These are phyloP conservation scores for Dillenia suffruticosa DNA, from an alignment of 164 flowering plant species.

Conservation along the genomic window DNA sequence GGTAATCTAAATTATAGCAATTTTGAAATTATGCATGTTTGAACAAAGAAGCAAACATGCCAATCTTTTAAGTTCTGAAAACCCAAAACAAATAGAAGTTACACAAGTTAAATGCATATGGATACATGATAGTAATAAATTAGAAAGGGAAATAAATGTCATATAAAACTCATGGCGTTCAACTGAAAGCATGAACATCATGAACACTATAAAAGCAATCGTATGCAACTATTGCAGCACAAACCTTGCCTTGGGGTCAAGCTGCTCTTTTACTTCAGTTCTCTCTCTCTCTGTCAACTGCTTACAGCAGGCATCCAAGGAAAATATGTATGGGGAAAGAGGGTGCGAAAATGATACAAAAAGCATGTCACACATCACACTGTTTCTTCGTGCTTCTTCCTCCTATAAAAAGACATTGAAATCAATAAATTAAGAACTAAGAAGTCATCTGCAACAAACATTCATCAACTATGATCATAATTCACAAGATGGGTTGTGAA, in stretches of 20 bases:
- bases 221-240: slow-evolving; percentile 10
- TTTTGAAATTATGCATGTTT: too few relatives aligned
- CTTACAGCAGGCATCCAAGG: slow-evolving; percentile 70
- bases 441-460: too few relatives aligned
- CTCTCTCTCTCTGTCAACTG: slow-evolving; percentile 57
- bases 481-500: neutral
- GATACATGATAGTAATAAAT: too few relatives aligned
- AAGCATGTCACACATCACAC: slow-evolving; percentile 83
- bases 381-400: slow-evolving; percentile 86
- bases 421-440: neutral
- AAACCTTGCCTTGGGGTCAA: slow-evolving; percentile 79
- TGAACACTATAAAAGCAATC: too few relatives aligned
- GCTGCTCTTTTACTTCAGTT: slow-evolving; percentile 45
- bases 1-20: too few relatives aligned
- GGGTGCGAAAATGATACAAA: slow-evolving; percentile 74
- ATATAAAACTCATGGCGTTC: too few relatives aligned
- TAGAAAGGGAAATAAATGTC: too few relatives aligned
- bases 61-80: too few relatives aligned
- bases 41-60: too few relatives aligned
- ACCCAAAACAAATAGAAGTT: neutral
- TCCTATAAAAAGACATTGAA: slow-evolving; percentile 40
- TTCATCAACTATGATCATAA: too few relatives aligned
- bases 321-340: slow-evolving; percentile 75
- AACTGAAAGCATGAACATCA: too few relatives aligned
- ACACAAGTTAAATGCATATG: too few relatives aligned